Conservation (phyloP, 176 grass and related monocot genomes). For the Musa itinerans region DNA sequence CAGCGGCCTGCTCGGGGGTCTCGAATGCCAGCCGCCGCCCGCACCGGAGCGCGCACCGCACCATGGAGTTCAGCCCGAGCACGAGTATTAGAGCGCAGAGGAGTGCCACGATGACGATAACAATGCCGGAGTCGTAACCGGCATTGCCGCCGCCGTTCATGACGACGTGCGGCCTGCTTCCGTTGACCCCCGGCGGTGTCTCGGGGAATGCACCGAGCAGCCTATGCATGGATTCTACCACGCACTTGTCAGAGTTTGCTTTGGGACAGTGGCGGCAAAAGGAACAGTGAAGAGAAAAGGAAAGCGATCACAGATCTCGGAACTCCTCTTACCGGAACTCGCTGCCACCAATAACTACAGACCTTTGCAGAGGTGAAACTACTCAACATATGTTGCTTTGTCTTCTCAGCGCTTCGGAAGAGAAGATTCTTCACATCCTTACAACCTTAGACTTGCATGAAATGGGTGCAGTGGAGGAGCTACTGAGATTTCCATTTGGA, state of each 20-base stretch:
- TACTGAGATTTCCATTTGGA: no score
- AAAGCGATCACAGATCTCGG: no score
- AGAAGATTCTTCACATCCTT: no score
- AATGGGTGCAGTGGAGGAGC: no score
- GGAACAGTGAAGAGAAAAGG: no score
- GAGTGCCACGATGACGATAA: slow-evolving; percentile 76
- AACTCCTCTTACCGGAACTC: no score
- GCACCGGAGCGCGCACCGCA: slow-evolving; percentile 52
- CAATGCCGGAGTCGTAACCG: slow-evolving; percentile 81
- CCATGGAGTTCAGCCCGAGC: slow-evolving; percentile 53
- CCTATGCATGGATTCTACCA: slow-evolving; percentile 8
- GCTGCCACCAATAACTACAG: no score
- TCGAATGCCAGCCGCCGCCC: slow-evolving; percentile 28
- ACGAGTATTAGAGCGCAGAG: slow-evolving; percentile 63
- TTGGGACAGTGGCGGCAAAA: neutral
- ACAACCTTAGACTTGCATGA: no score
- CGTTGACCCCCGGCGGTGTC: slow-evolving; percentile 8
- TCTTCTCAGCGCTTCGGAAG: no score
- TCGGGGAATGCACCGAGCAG: slow-evolving; percentile 11
- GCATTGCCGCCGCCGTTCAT: slow-evolving; percentile 7
- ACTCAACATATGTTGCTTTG: no score
- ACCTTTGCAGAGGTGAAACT: no score
- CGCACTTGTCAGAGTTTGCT: neutral
- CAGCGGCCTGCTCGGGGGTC: neutral
- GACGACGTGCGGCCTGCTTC: slow-evolving; percentile 4